Conservation (phyloP, 164 flowering plant genomes). For the Nymphaea thermarum region DNA sequence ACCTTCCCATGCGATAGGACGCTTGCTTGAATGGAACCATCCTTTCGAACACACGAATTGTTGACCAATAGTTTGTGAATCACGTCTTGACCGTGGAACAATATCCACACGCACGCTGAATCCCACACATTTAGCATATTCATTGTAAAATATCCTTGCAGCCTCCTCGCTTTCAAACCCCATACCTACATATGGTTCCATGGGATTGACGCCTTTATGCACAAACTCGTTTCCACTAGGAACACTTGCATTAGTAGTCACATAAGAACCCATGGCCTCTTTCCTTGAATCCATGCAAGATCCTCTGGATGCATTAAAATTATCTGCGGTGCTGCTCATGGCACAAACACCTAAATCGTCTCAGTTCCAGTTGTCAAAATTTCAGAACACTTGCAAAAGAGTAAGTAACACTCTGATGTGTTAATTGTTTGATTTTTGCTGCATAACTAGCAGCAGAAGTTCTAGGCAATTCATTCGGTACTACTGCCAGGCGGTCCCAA, state of each 20-base stretch:
- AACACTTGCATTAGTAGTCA: not conserved
- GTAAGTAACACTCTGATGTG: not conserved
- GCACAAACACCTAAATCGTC: not conserved
- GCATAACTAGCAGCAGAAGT: no score
- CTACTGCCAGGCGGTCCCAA: not conserved
- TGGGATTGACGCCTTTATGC: not conserved
- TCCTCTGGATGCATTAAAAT: not conserved
- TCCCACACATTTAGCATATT: constrained; percentile 5
- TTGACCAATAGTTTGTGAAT: not conserved
- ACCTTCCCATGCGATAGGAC: constrained; percentile 2
- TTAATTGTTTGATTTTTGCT: no score
- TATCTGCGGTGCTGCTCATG: not conserved
- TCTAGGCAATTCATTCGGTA: not conserved
- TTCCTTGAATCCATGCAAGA: not conserved
- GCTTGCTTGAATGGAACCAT: constrained; percentile 2
- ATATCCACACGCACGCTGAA: constrained; percentile 3
- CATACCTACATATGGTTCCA: constrained; percentile 10
- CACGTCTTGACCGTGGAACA: constrained; percentile 5
- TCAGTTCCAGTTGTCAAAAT: not conserved
- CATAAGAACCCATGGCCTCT: not conserved
- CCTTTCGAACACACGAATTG: constrained; percentile 8
- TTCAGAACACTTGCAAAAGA: not conserved
- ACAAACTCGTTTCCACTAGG: not conserved
- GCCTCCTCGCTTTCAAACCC: constrained; percentile 6
- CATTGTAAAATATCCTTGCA: constrained; percentile 8